These are phyloP conservation scores for Eragrostis nindensis DNA, from an alignment of 176 grass and related monocot genomes.

Conservation along the genomic window DNA sequence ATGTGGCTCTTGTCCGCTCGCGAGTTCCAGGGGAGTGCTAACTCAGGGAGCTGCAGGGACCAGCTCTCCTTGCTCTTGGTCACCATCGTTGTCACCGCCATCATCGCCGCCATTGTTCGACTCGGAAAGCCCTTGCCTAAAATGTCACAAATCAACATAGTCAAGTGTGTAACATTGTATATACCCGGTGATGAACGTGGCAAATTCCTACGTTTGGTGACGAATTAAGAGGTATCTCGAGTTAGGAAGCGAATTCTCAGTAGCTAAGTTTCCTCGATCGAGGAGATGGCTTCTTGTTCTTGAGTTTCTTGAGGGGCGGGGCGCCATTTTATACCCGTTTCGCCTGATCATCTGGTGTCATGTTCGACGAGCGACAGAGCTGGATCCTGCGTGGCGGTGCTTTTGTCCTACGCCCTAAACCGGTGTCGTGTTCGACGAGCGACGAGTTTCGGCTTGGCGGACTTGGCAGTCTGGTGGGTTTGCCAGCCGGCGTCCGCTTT, in stretches of 20 bases:
- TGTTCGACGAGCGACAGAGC: too few relatives aligned
- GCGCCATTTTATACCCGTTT: slow-evolving; percentile 25
- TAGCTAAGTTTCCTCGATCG: background rate
- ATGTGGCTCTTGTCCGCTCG: background rate
- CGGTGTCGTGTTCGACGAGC: background rate
- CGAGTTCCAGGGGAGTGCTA: slow-evolving; percentile 48
- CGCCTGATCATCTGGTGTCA: background rate
- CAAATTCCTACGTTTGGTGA: background rate
- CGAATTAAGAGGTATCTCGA: background rate
- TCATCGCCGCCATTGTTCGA: slow-evolving; percentile 36
- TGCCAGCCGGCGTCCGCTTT: background rate
- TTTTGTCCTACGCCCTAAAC: too few relatives aligned
- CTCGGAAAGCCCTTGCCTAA: background rate
- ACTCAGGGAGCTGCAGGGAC: slow-evolving; percentile 32
- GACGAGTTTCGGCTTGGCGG: background rate
- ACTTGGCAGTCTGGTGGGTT: background rate
- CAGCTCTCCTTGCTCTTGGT: slow-evolving; percentile 52
- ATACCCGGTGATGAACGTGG: too few relatives aligned
- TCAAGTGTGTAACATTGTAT: too few relatives aligned
- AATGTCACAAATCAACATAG: background rate
- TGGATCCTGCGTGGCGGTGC: too few relatives aligned
- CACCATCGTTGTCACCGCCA: slow-evolving; percentile 46
- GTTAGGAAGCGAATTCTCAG: too few relatives aligned
- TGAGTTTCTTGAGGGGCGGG: background rate
- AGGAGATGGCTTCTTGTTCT: slow-evolving; percentile 6